phyloP scores from a whole-genome alignment of 148 eudicot species.

The Hydrangea macrophylla region DNA sequence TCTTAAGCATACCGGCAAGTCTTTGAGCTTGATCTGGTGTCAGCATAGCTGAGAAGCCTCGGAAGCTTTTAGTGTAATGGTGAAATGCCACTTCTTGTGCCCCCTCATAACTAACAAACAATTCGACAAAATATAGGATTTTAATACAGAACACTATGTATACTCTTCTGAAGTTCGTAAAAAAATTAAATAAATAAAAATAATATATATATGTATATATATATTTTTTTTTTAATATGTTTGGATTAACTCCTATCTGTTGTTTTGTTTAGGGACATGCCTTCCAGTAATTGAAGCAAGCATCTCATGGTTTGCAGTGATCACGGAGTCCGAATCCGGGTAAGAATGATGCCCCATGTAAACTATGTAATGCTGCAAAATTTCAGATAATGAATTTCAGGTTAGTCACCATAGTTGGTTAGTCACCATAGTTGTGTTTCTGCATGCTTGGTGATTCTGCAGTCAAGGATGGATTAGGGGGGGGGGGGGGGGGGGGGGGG shows the following conservation, averaged over 20 bases:
- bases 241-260: not conserved
- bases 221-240: too few relatives aligned
- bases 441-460: too few relatives aligned
- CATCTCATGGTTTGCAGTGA: conserved; percentile 24
- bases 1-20: conserved; percentile 16
- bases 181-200: too few relatives aligned
- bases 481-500: too few relatives aligned
- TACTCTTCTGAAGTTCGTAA: not conserved
- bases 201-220: too few relatives aligned
- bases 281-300: conserved; percentile 25
- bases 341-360: conserved; percentile 32
- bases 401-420: too few relatives aligned
- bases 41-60: conserved; percentile 48
- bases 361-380: conserved; percentile 27
- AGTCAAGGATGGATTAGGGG: too few relatives aligned
- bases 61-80: conserved; percentile 35
- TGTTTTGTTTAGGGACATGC: conserved; percentile 9
- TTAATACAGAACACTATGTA: too few relatives aligned
- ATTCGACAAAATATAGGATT: not conserved
- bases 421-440: too few relatives aligned
- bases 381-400: not conserved
- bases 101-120: conserved; percentile 24
- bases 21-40: conserved; percentile 28
- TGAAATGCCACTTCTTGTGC: conserved; percentile 28
- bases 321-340: conserved; percentile 15